These are phyloP conservation scores for Fusarium scirpi DNA, from an alignment of 2,329 filamentous ascomycete genomes.

Conservation along the genomic window DNA sequence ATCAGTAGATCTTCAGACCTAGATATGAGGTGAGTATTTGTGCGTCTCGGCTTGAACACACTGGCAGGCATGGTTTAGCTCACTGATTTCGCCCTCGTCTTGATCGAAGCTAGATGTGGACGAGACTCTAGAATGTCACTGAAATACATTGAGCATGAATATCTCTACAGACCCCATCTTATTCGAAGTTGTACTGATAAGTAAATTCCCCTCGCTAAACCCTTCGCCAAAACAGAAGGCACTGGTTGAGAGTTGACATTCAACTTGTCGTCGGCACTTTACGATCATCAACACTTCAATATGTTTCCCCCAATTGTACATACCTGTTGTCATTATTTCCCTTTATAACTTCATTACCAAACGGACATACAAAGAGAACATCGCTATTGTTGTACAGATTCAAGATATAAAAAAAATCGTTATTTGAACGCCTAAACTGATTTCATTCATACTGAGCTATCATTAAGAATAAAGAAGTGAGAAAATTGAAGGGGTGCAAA, in stretches of 20 bases:
- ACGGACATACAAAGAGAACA: neutral
- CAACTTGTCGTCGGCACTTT: neutral
- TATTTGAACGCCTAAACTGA: slow-evolving; percentile 32
- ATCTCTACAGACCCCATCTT: neutral
- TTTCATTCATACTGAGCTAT: slow-evolving; percentile 35
- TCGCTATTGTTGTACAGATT: too few relatives aligned
- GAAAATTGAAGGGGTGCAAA: slow-evolving; percentile 22
- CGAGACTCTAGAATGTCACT: neutral
- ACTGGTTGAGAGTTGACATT: neutral
- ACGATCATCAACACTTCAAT: neutral
- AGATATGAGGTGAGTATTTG: neutral
- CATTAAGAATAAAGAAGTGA: slow-evolving; percentile 36
- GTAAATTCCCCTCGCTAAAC: neutral
- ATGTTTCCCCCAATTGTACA: neutral
- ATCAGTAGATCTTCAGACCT: neutral
- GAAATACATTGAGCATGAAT: neutral
- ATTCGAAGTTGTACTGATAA: neutral
- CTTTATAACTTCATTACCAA: neutral
- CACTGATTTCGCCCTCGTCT: rapidly evolving
- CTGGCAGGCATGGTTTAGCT: neutral
- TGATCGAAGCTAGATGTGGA: neutral
- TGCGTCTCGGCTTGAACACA: neutral
- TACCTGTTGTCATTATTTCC: neutral
- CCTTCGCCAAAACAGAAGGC: neutral
- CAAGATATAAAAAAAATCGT: neutral